phyloP scores from a whole-genome alignment of 2,329 filamentous ascomycete species.

The Thielaviopsis euricoi region DNA sequence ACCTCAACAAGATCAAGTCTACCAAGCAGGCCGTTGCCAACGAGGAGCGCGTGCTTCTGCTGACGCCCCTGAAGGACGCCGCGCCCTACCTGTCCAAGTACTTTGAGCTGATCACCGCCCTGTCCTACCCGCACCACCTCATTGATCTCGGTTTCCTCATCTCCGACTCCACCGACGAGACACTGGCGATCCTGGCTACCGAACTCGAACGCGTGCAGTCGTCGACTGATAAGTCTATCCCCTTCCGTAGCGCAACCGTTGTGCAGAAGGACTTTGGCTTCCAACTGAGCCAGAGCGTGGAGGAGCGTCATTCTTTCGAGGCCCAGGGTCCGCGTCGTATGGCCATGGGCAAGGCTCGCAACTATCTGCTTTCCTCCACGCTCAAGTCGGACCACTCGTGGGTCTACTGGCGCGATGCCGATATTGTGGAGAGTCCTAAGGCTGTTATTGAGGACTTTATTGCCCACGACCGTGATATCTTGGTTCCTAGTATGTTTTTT shows the following conservation, averaged over 20 bases:
- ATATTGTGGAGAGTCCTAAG: conserved; percentile 79
- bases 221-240: conserved; percentile 51
- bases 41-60: conserved; percentile 73
- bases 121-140: conserved; percentile 86
- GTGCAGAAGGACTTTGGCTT: conserved; percentile 84
- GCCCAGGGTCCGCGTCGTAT: conserved; percentile 84
- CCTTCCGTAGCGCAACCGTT: conserved; percentile 72
- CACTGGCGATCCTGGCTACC: conserved; percentile 64
- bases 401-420: conserved; percentile 98
- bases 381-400: conserved; percentile 90
- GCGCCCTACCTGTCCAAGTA: conserved; percentile 69
- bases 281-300: conserved; percentile 57
- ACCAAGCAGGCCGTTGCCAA: conserved; percentile 64
- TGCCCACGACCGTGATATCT: conserved; percentile 77
- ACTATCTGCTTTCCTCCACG: conserved; percentile 72
- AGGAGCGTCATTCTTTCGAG: conserved; percentile 69
- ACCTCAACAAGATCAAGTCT: conserved; percentile 74
- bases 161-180: conserved; percentile 82
- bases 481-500: conserved; percentile 70
- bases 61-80: conserved; percentile 87
- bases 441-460: conserved; percentile 90
- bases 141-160: conserved; percentile 94
- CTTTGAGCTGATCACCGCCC: conserved; percentile 77
- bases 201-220: conserved; percentile 83
- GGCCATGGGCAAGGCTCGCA: conserved; percentile 76